Base-by-base conservation (phyloP, 2,329 filamentous ascomycete species). In the Penicillium vulpinum region DNA sequence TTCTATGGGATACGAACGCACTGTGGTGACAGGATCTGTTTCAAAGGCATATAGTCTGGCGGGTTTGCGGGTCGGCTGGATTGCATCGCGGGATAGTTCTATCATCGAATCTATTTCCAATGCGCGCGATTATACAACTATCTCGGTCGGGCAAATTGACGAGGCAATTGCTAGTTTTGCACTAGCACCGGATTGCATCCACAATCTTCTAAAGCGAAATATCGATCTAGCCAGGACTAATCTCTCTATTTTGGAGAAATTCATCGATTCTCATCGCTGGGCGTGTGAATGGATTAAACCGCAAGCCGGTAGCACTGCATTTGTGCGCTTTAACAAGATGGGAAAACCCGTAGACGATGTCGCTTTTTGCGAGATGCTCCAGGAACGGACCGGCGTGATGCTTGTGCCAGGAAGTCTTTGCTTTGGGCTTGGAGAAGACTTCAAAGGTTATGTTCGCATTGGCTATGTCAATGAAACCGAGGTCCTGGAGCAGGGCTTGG, bases 21-120 rank as follows among this genome's bases (percentile, higher is more conserved):
- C 84, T 22, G 80, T 96, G 31, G 85, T 85, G 13, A 94, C 90
- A 0, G 88, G 91, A 15, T 92, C 89, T 18, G 85, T 95, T 79
- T 93, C 89, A 26, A 96, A 96, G 75, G 89, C 90, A 0, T 96
- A 91, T 75, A 86, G 89, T 2, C 77, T 96, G 5, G 90, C 91
- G 0, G 91, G 92, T 2, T 87, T 95, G 59, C 86, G 91, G 0
- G 75, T 92, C 1, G 92, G 92, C 31, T 97, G 92, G 92, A 81
- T 93, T 56, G 90, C 89, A 4, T 88, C 87, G 15, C 84, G 85
- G 26, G 84, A 85, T 71, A 69, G 71, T 5, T 75, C 77, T 0
- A 80, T 95, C 54, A 81, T 93, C 51, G 82, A 86, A 49, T 78
- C 81, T 15, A 80, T 89, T 60, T 85, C 87, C 11, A 74, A 78